Conservation (phyloP, 352 stramenopile species). For the Globisporangium irregulare region DNA sequence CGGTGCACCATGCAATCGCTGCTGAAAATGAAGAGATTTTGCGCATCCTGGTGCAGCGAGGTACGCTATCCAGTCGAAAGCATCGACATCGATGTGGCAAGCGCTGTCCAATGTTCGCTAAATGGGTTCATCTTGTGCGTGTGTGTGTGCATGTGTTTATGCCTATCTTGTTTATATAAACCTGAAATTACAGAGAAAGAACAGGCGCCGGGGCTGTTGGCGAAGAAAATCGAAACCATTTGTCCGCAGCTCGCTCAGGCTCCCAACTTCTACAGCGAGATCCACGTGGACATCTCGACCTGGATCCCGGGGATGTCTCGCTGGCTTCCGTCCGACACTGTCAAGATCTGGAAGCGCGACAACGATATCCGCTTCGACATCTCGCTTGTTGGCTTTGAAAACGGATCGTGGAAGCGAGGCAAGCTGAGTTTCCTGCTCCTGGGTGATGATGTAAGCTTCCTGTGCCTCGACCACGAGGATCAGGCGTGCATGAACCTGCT, state of each 20-base stretch:
- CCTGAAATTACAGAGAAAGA: constrained; percentile 36
- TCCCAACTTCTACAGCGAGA: constrained; percentile 65
- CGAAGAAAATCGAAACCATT: constrained; percentile 50
- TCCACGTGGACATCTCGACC: constrained; percentile 62
- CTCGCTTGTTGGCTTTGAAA: constrained; percentile 62
- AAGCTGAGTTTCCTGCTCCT: constrained; percentile 63
- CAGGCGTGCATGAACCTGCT: constrained; percentile 49
- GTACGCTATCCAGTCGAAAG: constrained; percentile 10
- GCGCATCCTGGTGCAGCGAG: constrained; percentile 45
- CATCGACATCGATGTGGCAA: not conserved
- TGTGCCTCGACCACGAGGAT: constrained; percentile 55
- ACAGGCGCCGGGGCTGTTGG: constrained; percentile 46
- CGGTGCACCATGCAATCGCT: constrained; percentile 59
- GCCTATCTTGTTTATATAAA: constrained; percentile 1
- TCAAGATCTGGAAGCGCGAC: constrained; percentile 75
- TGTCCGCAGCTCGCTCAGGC: constrained; percentile 41
- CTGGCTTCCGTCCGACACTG: constrained; percentile 65
- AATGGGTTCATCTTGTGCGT: not conserved
- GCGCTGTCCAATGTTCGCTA: not conserved
- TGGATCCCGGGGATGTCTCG: constrained; percentile 70
- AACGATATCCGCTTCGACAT: constrained; percentile 63
- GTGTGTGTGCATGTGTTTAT: not conserved
- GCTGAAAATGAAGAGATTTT: constrained; percentile 61
- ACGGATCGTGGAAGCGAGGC: constrained; percentile 58
- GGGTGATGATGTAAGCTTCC: constrained; percentile 34